Percentiles rank a stretch among this genome's conserved stretches.
Conservation (phyloP, 2,329 filamentous ascomycete species). For the Fusarium pseudonygamai region DNA sequence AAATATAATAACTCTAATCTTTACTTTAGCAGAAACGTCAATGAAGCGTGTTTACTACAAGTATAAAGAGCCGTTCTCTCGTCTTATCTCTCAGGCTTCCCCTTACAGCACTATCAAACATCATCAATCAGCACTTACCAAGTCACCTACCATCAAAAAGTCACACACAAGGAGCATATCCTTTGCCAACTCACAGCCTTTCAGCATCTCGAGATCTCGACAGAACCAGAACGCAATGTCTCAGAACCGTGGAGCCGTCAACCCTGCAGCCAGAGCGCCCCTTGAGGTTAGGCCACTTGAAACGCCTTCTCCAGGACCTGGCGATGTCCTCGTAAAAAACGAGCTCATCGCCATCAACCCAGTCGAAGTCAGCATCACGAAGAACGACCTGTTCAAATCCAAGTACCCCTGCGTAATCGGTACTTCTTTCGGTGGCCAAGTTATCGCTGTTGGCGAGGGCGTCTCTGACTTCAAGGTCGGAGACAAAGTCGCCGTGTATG, state of each 20-base stretch:
- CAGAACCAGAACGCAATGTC: not conserved
- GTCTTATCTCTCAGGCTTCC: rapidly evolving
- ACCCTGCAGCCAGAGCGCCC: not conserved
- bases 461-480: not conserved
- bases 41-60: not conserved
- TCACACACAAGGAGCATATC: too few species aligned
- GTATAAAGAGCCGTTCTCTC: not conserved
- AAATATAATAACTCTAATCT: too few species aligned
- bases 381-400: not conserved
- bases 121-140: not conserved
- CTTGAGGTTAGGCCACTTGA: not conserved
- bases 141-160: not conserved
- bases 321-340: not conserved
- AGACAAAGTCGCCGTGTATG: not conserved
- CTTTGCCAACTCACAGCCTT: too few species aligned
- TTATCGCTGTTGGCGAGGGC: not conserved
- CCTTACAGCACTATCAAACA: not conserved
- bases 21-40: not conserved
- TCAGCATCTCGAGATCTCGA: not conserved
- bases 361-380: not conserved
- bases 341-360: not conserved
- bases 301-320: not conserved
- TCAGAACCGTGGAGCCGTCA: not conserved
- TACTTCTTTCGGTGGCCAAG: not conserved
- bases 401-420: not conserved